Evolutionary conservation across 148 eudicot genomes (phyloP), one percentile per base, ranked within the genome.

Genomic region (Fagopyrum tataricum): DNA sequence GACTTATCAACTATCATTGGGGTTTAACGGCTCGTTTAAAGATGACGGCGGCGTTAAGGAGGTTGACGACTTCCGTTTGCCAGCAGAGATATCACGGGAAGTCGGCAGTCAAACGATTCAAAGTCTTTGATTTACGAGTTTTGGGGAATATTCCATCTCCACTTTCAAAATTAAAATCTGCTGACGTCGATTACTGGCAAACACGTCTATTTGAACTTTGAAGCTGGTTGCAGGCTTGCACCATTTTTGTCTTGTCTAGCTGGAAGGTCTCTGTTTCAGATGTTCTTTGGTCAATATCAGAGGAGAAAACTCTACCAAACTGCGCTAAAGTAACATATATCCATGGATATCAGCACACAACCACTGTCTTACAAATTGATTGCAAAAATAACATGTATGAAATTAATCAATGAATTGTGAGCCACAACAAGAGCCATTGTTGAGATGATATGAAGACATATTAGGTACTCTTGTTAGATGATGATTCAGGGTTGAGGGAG

Each of bases 21-120:
- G 15, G n/a, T 14, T 51, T 51, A 51, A 51, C 56, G 5, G 56
- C 4, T n/a, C 3, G 39, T 14, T 24, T 59, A 23, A 59, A 59
- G 31, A 1, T 59, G 66, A 59, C 66, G 66, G 37, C 11, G 39
- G 66, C 4, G 26, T 59, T 31, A 31, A 31, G 37, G 39, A 23
- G 5, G 5, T 10, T 59, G 14, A 59, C 66, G 66, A 37, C 26
- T 59, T 59, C 66, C 66, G 66, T 59, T 59, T 59, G 66, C 66
- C 66, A 59, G 66, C 21, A 11, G 21, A 55, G 23, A 51, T 20
- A 6, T 26, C 24, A 51, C 6, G 26, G 26, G 10, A 31, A 55
- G 66, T 58, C 66, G 66, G 39, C 37, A 23, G 39, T 58, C 66
- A 24, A 58, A 21, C 24, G 9, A 11, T 21, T 49, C 53, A 49